Evolutionary conservation across 352 stramenopile genomes (phyloP), one percentile per base, ranked within the genome.

Genomic region (Halophytophthora batemanensis): DNA sequence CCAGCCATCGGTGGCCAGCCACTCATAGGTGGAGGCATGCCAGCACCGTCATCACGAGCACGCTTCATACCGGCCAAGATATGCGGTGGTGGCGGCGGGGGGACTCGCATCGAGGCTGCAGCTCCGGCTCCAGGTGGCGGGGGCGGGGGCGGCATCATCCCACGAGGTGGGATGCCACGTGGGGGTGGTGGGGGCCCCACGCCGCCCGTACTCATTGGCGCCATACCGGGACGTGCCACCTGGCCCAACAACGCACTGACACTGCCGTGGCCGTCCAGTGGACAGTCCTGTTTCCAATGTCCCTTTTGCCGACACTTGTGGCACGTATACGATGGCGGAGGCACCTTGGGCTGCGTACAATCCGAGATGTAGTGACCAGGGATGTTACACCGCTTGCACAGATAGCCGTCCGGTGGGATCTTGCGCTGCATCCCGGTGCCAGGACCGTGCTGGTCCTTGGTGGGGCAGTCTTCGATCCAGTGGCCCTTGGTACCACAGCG

Each of bases 271-370:
- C 68, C 56, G 51, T 93, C 83, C 69, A 91, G 78, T 1, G 83
- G 83, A 34, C 83, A 94, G 48, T 94, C 83, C 47, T 92, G 82
- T 61, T 94, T 94, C 83, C 83, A 94, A 50, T 94, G 83, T 21
- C 83, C 83, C 49, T 94, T 94, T 48, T 94, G 83, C 3, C 83
- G 81, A 19, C 83, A 94, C 47, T 92, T 92, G 69, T 94, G 83
- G 60, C 83, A 94, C 37, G 80, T 89, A 54, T 94, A 94, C 35
- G 72, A 84, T 44, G 74, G 62, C 19, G 83, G 83, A 3, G 83
- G 83, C 29, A 92, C 80, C 54, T 94, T 94, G 14, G 83, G 69
- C 59, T 94, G 74, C 19, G 81, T 86, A 48, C 83, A 94, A 51
- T 94, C 83, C 31, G 79, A 89, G 49, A 94, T 92, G 64, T 90